These are phyloP conservation scores for Diaporthe eres DNA, from an alignment of 2,329 filamentous ascomycete genomes.

Conservation along the genomic window DNA sequence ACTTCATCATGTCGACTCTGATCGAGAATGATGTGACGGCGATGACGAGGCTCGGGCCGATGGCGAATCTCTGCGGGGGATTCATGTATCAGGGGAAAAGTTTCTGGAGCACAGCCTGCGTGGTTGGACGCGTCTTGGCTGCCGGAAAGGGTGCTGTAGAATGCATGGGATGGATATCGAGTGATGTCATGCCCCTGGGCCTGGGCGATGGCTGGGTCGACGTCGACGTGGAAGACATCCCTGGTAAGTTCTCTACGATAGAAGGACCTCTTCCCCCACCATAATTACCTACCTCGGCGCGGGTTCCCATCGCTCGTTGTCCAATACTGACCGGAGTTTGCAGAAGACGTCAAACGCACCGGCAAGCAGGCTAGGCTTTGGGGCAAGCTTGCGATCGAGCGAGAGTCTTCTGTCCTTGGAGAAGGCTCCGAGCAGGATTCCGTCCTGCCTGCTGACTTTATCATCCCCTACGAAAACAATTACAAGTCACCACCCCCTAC, in stretches of 20 bases:
- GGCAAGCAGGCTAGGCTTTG: slow-evolving; percentile 72
- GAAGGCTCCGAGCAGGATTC: slow-evolving; percentile 65
- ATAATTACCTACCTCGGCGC: not conserved
- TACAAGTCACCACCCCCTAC: slow-evolving; percentile 64
- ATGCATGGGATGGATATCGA: slow-evolving; percentile 79
- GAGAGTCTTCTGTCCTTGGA: slow-evolving; percentile 72
- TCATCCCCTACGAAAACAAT: slow-evolving; percentile 70
- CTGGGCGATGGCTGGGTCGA: slow-evolving; percentile 71
- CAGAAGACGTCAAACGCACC: slow-evolving; percentile 64
- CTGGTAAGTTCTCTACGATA: slow-evolving; percentile 56
- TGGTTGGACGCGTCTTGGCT: slow-evolving; percentile 75
- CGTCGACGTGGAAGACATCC: slow-evolving; percentile 67
- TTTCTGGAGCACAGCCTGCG: slow-evolving; percentile 78
- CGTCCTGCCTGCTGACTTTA: slow-evolving; percentile 73
- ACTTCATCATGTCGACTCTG: slow-evolving; percentile 76
- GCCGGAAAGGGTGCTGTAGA: slow-evolving; percentile 73
- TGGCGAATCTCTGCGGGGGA: slow-evolving; percentile 74
- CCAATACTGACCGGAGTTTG: slow-evolving; percentile 4
- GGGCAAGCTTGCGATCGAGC: slow-evolving; percentile 72
- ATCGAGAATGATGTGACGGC: slow-evolving; percentile 75
- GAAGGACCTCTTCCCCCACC: not conserved
- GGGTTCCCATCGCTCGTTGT: not conserved
- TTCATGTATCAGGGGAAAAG: slow-evolving; percentile 75
- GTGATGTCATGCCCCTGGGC: slow-evolving; percentile 67
- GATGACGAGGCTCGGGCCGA: slow-evolving; percentile 69